Percentiles rank a stretch among this genome's conserved stretches.
Conservation (phyloP, 495 filamentous ascomycete species). For the Trichoderma virens region DNA sequence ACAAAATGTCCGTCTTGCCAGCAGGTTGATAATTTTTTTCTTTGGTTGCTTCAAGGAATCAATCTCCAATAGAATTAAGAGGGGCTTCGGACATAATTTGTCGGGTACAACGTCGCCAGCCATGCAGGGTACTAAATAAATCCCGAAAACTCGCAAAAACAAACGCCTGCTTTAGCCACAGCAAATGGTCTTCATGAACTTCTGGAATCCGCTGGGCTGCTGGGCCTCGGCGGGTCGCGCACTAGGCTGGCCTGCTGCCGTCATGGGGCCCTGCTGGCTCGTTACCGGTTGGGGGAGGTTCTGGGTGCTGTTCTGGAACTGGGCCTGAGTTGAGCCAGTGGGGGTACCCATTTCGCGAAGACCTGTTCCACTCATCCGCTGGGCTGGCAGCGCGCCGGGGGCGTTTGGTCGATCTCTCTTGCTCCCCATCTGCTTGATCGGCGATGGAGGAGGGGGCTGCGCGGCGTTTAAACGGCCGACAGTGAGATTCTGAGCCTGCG, state of each 20-base stretch:
- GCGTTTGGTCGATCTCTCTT: slow-evolving; percentile 82
- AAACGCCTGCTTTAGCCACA: slow-evolving; percentile 53
- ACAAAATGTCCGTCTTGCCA: background rate
- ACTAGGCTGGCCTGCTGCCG: slow-evolving; percentile 37
- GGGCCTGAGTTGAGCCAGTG: slow-evolving; percentile 75
- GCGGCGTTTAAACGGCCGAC: slow-evolving; percentile 94
- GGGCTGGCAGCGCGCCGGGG: slow-evolving; percentile 58
- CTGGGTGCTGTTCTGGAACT: slow-evolving; percentile 83
- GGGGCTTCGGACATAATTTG: slow-evolving; percentile 1
- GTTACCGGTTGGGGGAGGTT: slow-evolving; percentile 67
- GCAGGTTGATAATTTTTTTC: background rate
- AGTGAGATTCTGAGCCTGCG: slow-evolving; percentile 57
- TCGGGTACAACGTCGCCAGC: background rate
- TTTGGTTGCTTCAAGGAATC: background rate
- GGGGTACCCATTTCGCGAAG: slow-evolving; percentile 67
- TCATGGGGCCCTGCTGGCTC: slow-evolving; percentile 47
- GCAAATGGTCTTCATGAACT: slow-evolving; percentile 76
- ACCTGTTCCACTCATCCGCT: slow-evolving; percentile 65
- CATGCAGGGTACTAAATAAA: background rate
- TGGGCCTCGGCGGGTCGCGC: slow-evolving; percentile 33
- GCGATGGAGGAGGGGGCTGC: slow-evolving; percentile 84
- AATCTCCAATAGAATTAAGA: slow-evolving; percentile 5
- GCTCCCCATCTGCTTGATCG: slow-evolving; percentile 63
- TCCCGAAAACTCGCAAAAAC: background rate
- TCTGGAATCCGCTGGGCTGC: slow-evolving; percentile 53